These are phyloP conservation scores for Hypsizygus ulmarius DNA, from an alignment of 1,284 basidiomycete species.

Conservation along the genomic window DNA sequence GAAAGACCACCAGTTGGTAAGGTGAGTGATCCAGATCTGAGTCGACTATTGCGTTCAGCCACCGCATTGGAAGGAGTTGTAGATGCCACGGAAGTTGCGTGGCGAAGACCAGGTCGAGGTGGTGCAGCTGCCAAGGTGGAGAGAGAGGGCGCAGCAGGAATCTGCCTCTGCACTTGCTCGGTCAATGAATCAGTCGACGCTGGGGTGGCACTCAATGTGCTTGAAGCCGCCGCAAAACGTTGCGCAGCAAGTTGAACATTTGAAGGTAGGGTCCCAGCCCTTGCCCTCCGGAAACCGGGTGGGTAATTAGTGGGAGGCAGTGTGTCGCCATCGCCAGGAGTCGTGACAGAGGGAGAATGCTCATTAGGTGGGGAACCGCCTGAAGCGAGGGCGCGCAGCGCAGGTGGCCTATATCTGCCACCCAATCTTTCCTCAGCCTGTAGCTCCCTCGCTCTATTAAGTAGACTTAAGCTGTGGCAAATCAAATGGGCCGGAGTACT, in stretches of 20 bases:
- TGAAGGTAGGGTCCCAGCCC: conserved; percentile 85
- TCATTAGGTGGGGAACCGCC: conserved; percentile 74
- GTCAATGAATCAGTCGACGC: conserved; percentile 63
- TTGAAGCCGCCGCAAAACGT: conserved; percentile 70
- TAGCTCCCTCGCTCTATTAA: conserved; percentile 72
- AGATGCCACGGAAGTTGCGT: conserved; percentile 67
- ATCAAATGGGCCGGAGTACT: conserved; percentile 22
- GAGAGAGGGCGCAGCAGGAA: conserved; percentile 42
- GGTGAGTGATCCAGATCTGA: conserved; percentile 87
- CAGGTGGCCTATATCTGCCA: conserved; percentile 74
- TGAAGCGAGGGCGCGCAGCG: conserved; percentile 68
- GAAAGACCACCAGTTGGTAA: conserved; percentile 74
- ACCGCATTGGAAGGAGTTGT: conserved; percentile 58
- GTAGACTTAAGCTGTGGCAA: conserved; percentile 15
- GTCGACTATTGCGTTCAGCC: conserved; percentile 71
- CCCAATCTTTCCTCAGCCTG: conserved; percentile 70
- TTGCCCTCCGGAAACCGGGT: conserved; percentile 79
- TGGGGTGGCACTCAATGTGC: conserved; percentile 49
- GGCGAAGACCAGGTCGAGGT: conserved; percentile 71
- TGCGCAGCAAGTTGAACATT: conserved; percentile 85
- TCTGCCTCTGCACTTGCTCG: conserved; percentile 55
- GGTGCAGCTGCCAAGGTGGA: conserved; percentile 35
- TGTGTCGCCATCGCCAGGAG: conserved; percentile 53
- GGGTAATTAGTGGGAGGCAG: conserved; percentile 71
- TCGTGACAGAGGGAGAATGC: conserved; percentile 48